phyloP scores from a whole-genome alignment of 257 asterid species.

The Scutellaria minor region DNA sequence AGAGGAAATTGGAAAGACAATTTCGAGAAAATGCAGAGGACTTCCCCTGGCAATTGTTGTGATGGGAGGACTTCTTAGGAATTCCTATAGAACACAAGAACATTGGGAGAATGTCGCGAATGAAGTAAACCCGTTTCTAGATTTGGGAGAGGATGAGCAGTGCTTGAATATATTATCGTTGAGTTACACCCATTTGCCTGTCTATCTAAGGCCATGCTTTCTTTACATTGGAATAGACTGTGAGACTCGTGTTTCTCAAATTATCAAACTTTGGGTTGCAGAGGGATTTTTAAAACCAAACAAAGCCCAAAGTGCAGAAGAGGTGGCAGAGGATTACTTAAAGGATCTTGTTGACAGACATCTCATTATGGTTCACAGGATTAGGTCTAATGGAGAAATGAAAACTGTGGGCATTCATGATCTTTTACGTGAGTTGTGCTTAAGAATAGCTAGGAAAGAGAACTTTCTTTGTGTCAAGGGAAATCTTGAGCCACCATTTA shows the following conservation, averaged over 20 bases:
- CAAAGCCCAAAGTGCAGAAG: constrained; percentile 1
- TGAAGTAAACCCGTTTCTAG: not conserved
- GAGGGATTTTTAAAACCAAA: constrained; percentile 7
- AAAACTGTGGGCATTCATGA: not conserved
- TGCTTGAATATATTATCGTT: not conserved
- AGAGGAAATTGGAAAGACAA: not conserved
- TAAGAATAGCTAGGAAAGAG: constrained; percentile 3
- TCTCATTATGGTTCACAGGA: not conserved
- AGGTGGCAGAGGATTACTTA: constrained; percentile 10
- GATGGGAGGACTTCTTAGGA: not conserved
- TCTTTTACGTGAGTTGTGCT: constrained; percentile 15
- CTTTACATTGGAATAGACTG: not conserved
- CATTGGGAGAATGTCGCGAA: constrained; percentile 3
- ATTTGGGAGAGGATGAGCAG: not conserved
- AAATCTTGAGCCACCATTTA: not conserved
- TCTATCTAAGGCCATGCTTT: constrained; percentile 11
- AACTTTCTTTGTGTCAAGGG: not conserved
- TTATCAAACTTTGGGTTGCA: constrained; percentile 15
- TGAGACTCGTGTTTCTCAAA: not conserved
- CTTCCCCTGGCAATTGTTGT: constrained; percentile 10
- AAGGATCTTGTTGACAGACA: constrained; percentile 1
- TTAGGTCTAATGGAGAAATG: not conserved
- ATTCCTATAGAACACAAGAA: not conserved
- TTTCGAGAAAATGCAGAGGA: constrained; percentile 2
- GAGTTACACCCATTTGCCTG: constrained; percentile 14